Base-by-base conservation (phyloP, 495 filamentous ascomycete genomes). In the Talaromyces ruber region DNA sequence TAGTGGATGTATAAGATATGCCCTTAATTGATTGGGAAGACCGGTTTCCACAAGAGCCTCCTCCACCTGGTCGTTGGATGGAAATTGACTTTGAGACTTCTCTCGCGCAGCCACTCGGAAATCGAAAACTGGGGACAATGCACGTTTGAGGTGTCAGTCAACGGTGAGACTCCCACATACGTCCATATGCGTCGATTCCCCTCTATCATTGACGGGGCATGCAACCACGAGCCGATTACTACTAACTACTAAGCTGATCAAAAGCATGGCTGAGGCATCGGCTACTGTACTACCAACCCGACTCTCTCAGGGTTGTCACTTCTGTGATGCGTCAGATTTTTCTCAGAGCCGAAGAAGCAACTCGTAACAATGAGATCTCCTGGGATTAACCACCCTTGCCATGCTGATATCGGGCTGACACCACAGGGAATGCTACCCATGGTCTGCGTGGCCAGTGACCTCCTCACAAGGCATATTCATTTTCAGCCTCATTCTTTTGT, bases 41-140 rank as follows among this genome's bases (percentile, higher is more conserved):
- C 51, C 28, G 28, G 51, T 25, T 28, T 24, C 11, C 22, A 28
- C 18, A 25, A 54, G 51, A 54, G 24, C 51, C 51, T 54, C 51
- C 51, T 54, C 51, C 51, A 54, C 47, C 21, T 12, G 51, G 51
- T 54, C 7, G 51, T 14, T 24, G n/a, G 51, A 26, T 11, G 24
- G 2, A 25, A 54, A 28, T 54, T 25, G 51, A 54, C 26, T 54
- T 54, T 28, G 51, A 54, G 21, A 12, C 21, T 14, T 14, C 22
- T 54, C 24, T 54, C 26, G 51, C 51, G 51, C 51, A 54, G 51
- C 51, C 51, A 25, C 51, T 54, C 51, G 51, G 51, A 54, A 54
- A 29, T 26, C 22, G 11, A 25, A 28, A 16, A 54, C 22, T 28
- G 51, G 51, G 51, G 51, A 28, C 51, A 54, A 26, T 16, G 51